These are phyloP conservation scores for Alliaria petiolata DNA, from an alignment of 345 rosid species.

Conservation along the genomic window DNA sequence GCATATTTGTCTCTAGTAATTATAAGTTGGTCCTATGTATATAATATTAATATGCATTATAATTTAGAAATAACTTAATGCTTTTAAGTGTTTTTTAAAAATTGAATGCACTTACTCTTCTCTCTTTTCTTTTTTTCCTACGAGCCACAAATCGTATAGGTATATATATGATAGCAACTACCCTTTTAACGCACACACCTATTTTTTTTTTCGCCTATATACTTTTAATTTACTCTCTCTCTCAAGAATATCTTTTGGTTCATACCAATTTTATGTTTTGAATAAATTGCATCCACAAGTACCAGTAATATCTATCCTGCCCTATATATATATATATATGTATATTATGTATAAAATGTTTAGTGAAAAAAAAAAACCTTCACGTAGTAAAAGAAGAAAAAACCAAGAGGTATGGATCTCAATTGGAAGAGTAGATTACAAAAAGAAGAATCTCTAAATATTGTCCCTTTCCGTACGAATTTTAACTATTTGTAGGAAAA, in stretches of 20 bases:
- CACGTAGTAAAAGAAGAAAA: background rate
- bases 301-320: slow-evolving; percentile 17
- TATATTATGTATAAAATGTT: background rate
- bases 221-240: slow-evolving; percentile 4
- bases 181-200: slow-evolving; percentile 26
- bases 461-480: slow-evolving; percentile 23
- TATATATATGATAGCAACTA: slow-evolving; percentile 34
- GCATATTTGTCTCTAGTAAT: slow-evolving; percentile 27
- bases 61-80: too few species aligned
- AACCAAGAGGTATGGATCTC: slow-evolving; percentile 1
- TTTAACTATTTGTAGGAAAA: slow-evolving; percentile 7
- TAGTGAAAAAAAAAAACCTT: too few species aligned
- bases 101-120: slow-evolving; percentile 12
- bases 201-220: background rate
- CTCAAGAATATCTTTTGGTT: slow-evolving; percentile 22
- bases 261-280: slow-evolving; percentile 11
- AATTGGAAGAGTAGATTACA: slow-evolving; percentile 11
- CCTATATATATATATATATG: background rate
- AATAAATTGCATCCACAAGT: slow-evolving; percentile 25
- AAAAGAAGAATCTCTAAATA: background rate
- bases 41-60: too few species aligned
- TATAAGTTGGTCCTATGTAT: background rate
- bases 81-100: background rate
- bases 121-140: slow-evolving; percentile 22
- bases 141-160: slow-evolving; percentile 31